Conservation (phyloP, 257 asterid genomes). For the Capsicum baccatum region DNA sequence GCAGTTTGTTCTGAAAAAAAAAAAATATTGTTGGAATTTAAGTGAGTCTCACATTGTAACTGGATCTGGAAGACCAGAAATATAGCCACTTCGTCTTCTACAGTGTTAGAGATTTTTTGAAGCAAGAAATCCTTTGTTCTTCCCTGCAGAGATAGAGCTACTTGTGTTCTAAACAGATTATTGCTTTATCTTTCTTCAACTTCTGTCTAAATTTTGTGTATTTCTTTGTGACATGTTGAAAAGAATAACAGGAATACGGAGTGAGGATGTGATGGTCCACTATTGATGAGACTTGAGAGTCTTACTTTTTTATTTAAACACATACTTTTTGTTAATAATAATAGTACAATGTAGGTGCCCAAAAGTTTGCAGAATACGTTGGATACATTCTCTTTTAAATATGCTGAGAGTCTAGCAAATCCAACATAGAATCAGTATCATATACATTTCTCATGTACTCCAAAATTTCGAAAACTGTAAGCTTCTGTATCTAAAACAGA, state of each 20-base stretch:
- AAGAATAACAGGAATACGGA: neutral
- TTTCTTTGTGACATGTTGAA: neutral
- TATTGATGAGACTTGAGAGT: neutral
- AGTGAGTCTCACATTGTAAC: neutral
- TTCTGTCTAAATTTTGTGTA: neutral
- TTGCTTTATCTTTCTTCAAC: neutral
- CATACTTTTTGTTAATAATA: neutral
- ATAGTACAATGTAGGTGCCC: neutral
- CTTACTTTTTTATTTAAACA: neutral
- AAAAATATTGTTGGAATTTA: neutral
- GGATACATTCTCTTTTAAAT: neutral
- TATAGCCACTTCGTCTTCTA: neutral
- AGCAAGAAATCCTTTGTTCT: neutral
- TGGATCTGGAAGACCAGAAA: neutral
- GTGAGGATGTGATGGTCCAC: neutral
- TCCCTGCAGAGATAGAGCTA: neutral
- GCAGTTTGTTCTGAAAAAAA: neutral
- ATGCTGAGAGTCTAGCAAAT: neutral
- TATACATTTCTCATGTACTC: neutral
- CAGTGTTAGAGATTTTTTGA: neutral
- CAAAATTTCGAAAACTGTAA: neutral
- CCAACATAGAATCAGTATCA: neutral
- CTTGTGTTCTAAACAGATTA: neutral
- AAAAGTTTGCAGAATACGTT: neutral
- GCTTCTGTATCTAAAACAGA: neutral